Evolutionary conservation across 345 rosid species (phyloP).

Genomic region (Eucalyptus albens): DNA sequence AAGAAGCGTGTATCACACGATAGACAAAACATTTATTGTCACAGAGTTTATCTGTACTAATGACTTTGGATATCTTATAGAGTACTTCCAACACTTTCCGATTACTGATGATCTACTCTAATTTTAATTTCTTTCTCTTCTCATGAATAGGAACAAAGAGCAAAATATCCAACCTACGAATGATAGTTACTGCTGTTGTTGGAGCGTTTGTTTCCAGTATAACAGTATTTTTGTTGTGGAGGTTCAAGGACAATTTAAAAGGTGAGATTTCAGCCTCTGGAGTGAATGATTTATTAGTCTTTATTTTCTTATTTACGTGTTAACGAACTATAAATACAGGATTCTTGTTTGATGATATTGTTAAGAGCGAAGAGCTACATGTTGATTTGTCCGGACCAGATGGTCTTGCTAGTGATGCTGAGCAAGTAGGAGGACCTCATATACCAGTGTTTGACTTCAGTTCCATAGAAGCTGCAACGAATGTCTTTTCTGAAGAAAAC

Average conservation of each 20-base stretch:
- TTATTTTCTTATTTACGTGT: neutral
- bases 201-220: constrained; percentile 19
- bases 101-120: neutral
- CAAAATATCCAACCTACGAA: constrained; percentile 13
- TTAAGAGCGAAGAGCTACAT: constrained; percentile 14
- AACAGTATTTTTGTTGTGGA: constrained; percentile 27
- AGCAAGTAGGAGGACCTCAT: constrained; percentile 33
- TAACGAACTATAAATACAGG: neutral
- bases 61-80: neutral
- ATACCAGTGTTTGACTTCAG: constrained; percentile 32
- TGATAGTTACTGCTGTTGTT: constrained; percentile 15
- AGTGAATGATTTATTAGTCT: neutral
- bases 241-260: constrained; percentile 20
- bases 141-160: constrained; percentile 11
- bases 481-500: constrained; percentile 49
- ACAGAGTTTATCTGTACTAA: neutral
- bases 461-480: constrained; percentile 37
- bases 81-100: neutral
- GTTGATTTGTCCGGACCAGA: constrained; percentile 24
- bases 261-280: constrained; percentile 12
- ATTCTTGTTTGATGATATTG: constrained; percentile 9
- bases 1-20: neutral
- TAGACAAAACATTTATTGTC: neutral
- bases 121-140: neutral
- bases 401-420: constrained; percentile 21